Percentiles rank a stretch among this genome's conserved stretches.
phyloP scores from a whole-genome alignment of 1,284 basidiomycete genomes.

The Sporisorium scitamineum region DNA sequence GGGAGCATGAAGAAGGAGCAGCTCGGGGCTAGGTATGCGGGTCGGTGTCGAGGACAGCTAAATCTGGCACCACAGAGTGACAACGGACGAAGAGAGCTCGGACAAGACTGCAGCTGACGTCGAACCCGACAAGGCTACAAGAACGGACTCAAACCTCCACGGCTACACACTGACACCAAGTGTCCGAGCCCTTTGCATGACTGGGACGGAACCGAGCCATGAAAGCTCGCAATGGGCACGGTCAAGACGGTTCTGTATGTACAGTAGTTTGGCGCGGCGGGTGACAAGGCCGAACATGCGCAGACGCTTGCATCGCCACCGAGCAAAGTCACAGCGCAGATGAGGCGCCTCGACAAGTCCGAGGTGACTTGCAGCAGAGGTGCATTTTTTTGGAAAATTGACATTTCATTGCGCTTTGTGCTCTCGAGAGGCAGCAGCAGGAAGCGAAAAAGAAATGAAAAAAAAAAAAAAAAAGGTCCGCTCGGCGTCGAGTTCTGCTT shows the following conservation, averaged over 20 bases:
- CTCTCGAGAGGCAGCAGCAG: not conserved
- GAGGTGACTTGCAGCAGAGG: slow-evolving; percentile 18
- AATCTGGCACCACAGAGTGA: slow-evolving; percentile 1
- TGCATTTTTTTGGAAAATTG: not conserved
- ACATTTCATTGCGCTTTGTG: not conserved
- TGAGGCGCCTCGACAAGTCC: slow-evolving; percentile 10
- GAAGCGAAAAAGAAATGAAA: not conserved
- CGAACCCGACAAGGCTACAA: not conserved
- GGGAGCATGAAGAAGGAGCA: slow-evolving; percentile 6
- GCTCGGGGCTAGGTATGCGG: slow-evolving; percentile 40
- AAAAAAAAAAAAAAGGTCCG: slow-evolving; percentile 20
- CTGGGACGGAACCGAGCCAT: not conserved
- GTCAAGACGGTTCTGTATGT: not conserved
- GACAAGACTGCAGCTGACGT: slow-evolving; percentile 29
- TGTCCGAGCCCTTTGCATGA: slow-evolving; percentile 9
- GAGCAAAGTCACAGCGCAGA: slow-evolving; percentile 2
- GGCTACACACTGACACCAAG: not conserved
- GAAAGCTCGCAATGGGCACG: not conserved
- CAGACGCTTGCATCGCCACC: slow-evolving; percentile 7
- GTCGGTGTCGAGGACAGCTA: slow-evolving; percentile 26
- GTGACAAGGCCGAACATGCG: not conserved
- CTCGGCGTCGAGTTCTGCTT: slow-evolving; percentile 18
- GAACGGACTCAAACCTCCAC: not conserved
- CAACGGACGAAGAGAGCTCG: slow-evolving; percentile 19
- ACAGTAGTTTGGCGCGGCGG: not conserved